Base-by-base conservation (phyloP, 305 asterid species). In the Fraxinus albicans region DNA sequence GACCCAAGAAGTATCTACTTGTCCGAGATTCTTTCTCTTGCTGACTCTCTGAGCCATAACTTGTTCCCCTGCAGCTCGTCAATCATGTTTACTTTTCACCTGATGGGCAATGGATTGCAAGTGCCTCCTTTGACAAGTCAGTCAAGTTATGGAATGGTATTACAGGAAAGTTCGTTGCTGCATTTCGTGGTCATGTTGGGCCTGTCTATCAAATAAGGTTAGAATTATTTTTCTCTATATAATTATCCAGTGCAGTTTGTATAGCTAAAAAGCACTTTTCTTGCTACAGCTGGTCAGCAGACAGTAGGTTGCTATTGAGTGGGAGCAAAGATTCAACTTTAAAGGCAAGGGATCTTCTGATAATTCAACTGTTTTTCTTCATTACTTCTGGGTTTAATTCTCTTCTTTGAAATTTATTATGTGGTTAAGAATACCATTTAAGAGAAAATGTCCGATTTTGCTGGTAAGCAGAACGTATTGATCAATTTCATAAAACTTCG, bases 311-410 rank as follows among this genome's bases (percentile, higher is more conserved):
- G 76, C 97, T 96, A 53, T 87, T 96, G 87, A 96, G 99, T 67
- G 99, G 99, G 88, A 96, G 99, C 89, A 94, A 92, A 89, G 99
- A 96, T 86, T 95, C 99, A 33, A 95, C 99, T 76, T 89, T 96
- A 82, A 96, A 95, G 98, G 99, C 92, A 83, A 35, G 75, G 36
- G 8, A 73, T 60, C 21, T 72, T 79, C 83, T 6, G 12, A 80
- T 27, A 79, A 40, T 31, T 58, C 55, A 70, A 76, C 53, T 75
- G 83, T 75, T 42, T 38, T 63, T 31, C 27, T 73, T 36, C 50
- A 47, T 65, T 58, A 25, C 42, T 63, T 72, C 50, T 70, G 7
- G 1, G 23, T 13, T 3, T 35, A 79, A 19, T 23, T 63, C 55
- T 77, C 80, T 42, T 25, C 21, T 77, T 50, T 65, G 58, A 44